Evolutionary conservation across 2,329 filamentous ascomycete genomes (phyloP), one percentile per base, ranked within the genome.

Genomic region (Colletotrichum sp.): DNA sequence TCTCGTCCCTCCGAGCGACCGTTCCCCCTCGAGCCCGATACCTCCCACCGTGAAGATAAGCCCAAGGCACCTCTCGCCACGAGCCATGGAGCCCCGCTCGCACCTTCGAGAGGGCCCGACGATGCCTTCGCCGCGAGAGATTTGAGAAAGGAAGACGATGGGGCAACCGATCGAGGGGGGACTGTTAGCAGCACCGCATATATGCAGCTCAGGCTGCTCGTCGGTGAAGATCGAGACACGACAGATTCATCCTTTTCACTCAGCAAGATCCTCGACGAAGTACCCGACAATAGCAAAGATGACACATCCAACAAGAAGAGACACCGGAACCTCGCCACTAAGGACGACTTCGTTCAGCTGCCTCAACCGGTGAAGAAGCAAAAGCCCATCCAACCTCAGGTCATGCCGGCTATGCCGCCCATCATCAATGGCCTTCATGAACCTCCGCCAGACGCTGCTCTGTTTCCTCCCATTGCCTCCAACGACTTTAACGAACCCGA

Each of bases 301-400:
- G 89, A 91, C 62, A 77, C 80, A 28, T 83, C 85, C 36, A 87
- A 85, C 66, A 92, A 91, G 83, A 93, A 92, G 82, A 86, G 91
- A n/a, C 86, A 85, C 34, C 84, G 88, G 66, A 83, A 83, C 9
- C 81, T 88, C 58, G 83, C 87, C 32, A 84, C 84, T 72, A 91
- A 92, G 78, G 92, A 93, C 73, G 91, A 93, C 77, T 91, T 92
- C 77, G 88, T 92, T 48, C 91, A 93, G 80, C 85, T 93, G 18
- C 92, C 92, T 1, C 91, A 93, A 79, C 91, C 91, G 5, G 86
- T 91, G 64, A 93, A 93, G 85, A 93, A 93, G 80, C 91, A 91
- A 78, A 93, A 91, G 80, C 89, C 91, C 5, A 85, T 88, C 15
- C 88, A 90, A 76, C 89, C 91, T 79, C 84, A 87, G 7, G 68